These are phyloP conservation scores for Botryotinia calthae DNA, from an alignment of 2,329 filamentous ascomycete genomes.

Conservation along the genomic window DNA sequence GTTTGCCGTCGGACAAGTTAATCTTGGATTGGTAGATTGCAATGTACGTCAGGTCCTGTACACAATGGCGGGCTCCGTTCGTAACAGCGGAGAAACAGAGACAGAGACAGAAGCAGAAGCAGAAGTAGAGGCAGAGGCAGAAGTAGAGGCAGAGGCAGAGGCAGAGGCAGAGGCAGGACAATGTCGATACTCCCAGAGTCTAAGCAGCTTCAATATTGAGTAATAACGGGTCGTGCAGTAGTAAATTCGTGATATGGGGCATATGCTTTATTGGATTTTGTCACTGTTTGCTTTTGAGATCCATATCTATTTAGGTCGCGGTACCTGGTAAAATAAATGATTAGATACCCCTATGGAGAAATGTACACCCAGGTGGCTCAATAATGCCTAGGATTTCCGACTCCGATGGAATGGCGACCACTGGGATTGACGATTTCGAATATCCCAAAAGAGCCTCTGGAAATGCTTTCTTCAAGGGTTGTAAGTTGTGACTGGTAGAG, in stretches of 20 bases:
- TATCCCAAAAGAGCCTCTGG: neutral
- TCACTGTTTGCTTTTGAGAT: neutral
- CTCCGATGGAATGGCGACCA: slow-evolving; percentile 5
- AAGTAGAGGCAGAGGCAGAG: neutral
- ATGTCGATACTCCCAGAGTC: neutral
- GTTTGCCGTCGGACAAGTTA: neutral
- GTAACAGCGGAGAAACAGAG: neutral
- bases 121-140: too few species aligned
- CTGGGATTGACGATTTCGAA: neutral
- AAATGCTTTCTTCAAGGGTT: neutral
- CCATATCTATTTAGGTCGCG: neutral
- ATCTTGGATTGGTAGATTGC: neutral
- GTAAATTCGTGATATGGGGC: slow-evolving; percentile 2
- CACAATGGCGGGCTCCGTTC: neutral
- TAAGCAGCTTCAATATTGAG: neutral
- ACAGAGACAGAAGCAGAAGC: neutral
- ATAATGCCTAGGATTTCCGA: neutral
- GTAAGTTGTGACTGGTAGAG: neutral
- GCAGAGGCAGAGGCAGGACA: neutral
- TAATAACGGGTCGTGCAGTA: neutral
- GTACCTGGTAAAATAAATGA: neutral
- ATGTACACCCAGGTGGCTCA: neutral
- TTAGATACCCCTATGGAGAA: slow-evolving; percentile 5
- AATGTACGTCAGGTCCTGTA: neutral
- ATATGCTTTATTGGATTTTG: neutral